Conservation (phyloP, 75 land plant species). For the Chamaecyparis obtusa region DNA sequence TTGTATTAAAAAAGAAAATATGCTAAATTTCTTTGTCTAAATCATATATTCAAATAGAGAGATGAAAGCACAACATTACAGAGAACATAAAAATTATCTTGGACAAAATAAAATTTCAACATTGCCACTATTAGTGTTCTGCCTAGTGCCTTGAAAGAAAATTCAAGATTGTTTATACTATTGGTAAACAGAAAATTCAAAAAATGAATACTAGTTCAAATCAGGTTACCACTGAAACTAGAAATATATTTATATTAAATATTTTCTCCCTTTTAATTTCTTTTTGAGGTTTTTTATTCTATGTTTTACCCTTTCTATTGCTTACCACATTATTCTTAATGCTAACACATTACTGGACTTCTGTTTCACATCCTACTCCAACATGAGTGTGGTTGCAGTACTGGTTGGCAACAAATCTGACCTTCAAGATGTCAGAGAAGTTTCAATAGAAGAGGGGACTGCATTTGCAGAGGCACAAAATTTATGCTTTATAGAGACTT, state of each 20-base stretch:
- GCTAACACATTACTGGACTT: not conserved
- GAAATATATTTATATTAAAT: too few species aligned
- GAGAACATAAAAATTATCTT: too few species aligned
- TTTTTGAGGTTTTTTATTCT: not conserved
- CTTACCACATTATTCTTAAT: not conserved
- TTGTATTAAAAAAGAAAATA: too few species aligned
- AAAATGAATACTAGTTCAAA: not conserved
- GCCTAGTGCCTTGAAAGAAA: not conserved
- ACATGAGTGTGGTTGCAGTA: conserved; percentile 87
- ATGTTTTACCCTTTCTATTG: not conserved
- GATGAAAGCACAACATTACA: not conserved
- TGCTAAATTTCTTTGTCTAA: too few species aligned
- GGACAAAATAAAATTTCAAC: not conserved
- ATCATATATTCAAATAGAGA: too few species aligned
- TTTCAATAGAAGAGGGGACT: conserved; percentile 72
- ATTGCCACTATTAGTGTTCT: too few species aligned
- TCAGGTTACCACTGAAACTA: too few species aligned
- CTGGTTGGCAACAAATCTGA: conserved; percentile 91
- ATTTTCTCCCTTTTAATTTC: not conserved
- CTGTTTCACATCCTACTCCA: conserved; percentile 65
- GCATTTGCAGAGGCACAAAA: conserved; percentile 65
- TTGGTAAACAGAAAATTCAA: too few species aligned
- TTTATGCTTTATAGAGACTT: conserved; percentile 85
- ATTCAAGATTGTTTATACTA: not conserved
- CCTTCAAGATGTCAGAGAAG: conserved; percentile 74